Evolutionary conservation across 306 rosid species (phyloP).

Genomic region (Ammopiptanthus mongolicus): DNA sequence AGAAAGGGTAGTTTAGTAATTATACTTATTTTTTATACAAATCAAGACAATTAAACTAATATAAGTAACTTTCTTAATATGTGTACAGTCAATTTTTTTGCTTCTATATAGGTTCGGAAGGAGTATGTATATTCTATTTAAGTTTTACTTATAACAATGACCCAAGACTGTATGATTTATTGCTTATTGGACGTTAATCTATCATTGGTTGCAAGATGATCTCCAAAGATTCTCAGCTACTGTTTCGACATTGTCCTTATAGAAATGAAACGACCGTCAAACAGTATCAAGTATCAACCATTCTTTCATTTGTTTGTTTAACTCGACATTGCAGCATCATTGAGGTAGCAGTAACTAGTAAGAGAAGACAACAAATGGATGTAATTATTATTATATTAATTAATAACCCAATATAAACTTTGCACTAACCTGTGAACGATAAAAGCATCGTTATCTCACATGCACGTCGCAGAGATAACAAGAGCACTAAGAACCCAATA

Average conservation of each 20-base stretch:
- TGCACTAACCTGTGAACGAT: background rate
- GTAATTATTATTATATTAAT: background rate
- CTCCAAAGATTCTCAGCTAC: background rate
- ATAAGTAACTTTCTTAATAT: no score
- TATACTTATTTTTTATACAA: no score
- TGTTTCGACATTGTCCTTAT: background rate
- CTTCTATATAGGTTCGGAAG: no score
- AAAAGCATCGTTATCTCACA: background rate
- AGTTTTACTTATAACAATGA: no score
- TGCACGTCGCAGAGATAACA: background rate
- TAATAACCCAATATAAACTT: no score
- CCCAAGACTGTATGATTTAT: no score
- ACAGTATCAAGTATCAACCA: background rate
- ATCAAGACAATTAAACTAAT: no score
- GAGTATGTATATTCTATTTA: no score
- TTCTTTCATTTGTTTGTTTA: background rate
- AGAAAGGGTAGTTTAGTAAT: no score
- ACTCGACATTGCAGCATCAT: background rate
- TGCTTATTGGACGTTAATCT: no score
- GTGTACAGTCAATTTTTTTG: no score
- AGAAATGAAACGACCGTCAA: background rate
- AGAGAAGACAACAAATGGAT: background rate
- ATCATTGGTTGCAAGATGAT: no score
- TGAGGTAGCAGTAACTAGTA: background rate
- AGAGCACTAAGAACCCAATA: slow-evolving; percentile 29